These are phyloP conservation scores for Taphrina sp. DNA, from an alignment of 1,139 yeast species.

Conservation along the genomic window DNA sequence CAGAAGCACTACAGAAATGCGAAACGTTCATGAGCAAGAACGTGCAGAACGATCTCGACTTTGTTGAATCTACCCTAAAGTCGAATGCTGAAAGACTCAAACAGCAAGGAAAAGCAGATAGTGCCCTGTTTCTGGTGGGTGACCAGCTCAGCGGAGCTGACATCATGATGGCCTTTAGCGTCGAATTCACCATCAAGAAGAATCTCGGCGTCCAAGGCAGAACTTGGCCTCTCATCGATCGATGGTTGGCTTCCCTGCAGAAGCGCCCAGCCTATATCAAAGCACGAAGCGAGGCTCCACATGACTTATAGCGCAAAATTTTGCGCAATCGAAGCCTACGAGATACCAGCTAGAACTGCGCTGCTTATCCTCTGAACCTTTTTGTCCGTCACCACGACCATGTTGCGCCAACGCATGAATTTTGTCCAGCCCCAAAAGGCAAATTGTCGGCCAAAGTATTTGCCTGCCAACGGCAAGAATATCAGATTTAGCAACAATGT, in stretches of 20 bases:
- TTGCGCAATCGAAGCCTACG: neutral
- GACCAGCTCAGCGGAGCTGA: constrained; percentile 15
- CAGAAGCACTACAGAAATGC: constrained; percentile 12
- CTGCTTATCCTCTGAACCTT: constrained; percentile 5
- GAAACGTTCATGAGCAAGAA: constrained; percentile 16
- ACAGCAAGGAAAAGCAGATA: no score
- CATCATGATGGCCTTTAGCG: constrained; percentile 21
- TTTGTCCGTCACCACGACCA: constrained; percentile 16
- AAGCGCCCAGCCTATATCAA: constrained; percentile 27
- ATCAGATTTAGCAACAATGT: constrained; percentile 15
- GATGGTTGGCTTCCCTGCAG: constrained; percentile 19
- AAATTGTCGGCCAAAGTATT: constrained; percentile 32
- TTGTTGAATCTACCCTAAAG: constrained; percentile 8
- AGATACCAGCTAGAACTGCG: constrained; percentile 5
- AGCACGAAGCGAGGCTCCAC: constrained; percentile 26
- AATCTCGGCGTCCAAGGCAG: constrained; percentile 12
- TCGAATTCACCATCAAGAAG: constrained; percentile 17
- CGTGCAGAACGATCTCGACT: constrained; percentile 26
- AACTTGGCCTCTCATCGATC: constrained; percentile 17
- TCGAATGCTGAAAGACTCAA: no score
- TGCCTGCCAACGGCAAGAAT: constrained; percentile 24
- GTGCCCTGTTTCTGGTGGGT: constrained; percentile 8
- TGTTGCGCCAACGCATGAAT: constrained; percentile 15
- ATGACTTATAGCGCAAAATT: constrained; percentile 7
- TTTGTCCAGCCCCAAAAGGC: constrained; percentile 30